phyloP scores from a whole-genome alignment of 2,329 filamentous ascomycete species.

The Fusarium keratoplasticum region DNA sequence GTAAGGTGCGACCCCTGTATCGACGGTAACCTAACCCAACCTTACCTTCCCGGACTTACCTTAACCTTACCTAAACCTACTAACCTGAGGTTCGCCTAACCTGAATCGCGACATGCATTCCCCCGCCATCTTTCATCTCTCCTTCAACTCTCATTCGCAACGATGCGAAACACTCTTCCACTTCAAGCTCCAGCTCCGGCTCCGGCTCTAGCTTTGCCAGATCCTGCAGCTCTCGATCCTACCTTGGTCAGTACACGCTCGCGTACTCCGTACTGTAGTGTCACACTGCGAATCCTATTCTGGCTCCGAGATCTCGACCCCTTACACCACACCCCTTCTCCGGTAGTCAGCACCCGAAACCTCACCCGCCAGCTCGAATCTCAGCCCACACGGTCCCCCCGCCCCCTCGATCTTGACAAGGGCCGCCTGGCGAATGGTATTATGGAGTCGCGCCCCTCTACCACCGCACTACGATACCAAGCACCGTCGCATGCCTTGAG shows the following conservation, averaged over 20 bases:
- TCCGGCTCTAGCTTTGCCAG: slow-evolving; percentile 2
- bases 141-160: slow-evolving; percentile 33
- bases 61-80: slow-evolving; percentile 34
- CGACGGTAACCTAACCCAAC: slow-evolving; percentile 16
- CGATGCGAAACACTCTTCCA: slow-evolving; percentile 15
- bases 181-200: slow-evolving; percentile 21
- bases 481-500: neutral
- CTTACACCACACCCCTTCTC: slow-evolving; percentile 26
- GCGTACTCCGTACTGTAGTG: slow-evolving; percentile 5
- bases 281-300: slow-evolving; percentile 15
- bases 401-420: slow-evolving; percentile 41
- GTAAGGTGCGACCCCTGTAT: slow-evolving; percentile 28
- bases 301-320: slow-evolving; percentile 24
- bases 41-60: slow-evolving; percentile 9
- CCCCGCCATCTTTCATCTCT: slow-evolving; percentile 26
- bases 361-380: slow-evolving; percentile 43
- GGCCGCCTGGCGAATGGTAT: slow-evolving; percentile 29
- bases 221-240: slow-evolving; percentile 13
- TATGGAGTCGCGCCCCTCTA: slow-evolving; percentile 17
- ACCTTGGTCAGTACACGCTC: neutral
- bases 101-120: slow-evolving; percentile 29
- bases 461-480: slow-evolving; percentile 12
- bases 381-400: slow-evolving; percentile 43
- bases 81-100: slow-evolving; percentile 36
- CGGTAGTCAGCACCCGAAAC: slow-evolving; percentile 39